Evolutionary conservation across 352 stramenopile species (phyloP).

Genomic region (Globisporangium radiosum): DNA sequence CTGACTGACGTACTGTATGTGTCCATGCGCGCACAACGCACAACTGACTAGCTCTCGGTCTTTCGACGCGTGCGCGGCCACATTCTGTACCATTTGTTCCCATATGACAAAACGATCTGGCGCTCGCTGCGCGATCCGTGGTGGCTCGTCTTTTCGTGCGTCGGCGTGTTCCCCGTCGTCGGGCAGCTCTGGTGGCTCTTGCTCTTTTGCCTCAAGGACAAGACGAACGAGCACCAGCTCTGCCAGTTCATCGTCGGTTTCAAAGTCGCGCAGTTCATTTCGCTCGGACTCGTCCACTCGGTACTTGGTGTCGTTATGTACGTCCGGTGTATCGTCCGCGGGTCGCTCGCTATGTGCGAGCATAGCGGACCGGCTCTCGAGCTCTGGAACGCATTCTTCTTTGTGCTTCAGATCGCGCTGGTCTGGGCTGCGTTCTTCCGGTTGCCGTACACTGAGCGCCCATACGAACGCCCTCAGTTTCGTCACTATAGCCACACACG

Average conservation of each 20-base stretch:
- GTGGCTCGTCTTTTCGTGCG: constrained; percentile 70
- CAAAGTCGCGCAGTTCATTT: constrained; percentile 88
- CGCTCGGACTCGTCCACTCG: constrained; percentile 70
- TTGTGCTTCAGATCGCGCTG: constrained; percentile 75
- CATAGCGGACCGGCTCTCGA: constrained; percentile 46
- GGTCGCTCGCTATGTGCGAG: constrained; percentile 54
- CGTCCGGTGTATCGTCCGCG: constrained; percentile 60
- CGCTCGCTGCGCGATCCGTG: constrained; percentile 74
- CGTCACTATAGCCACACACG: neutral
- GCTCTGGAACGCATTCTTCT: constrained; percentile 72
- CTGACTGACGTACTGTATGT: too few species aligned
- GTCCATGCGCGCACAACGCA: neutral
- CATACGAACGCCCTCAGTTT: constrained; percentile 20
- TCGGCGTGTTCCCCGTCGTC: constrained; percentile 80
- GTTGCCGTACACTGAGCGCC: constrained; percentile 71
- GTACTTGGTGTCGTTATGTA: constrained; percentile 59
- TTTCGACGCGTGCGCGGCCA: constrained; percentile 56
- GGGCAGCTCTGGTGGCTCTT: constrained; percentile 89
- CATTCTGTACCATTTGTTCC: constrained; percentile 86
- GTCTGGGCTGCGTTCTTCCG: constrained; percentile 84
- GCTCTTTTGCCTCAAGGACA: constrained; percentile 88
- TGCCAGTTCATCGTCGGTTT: constrained; percentile 91
- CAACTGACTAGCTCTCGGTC: constrained; percentile 17
- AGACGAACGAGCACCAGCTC: constrained; percentile 90
- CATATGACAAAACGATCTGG: constrained; percentile 87